Base-by-base conservation (phyloP, 352 stramenopile genomes). In the Phytophthora brassicae region DNA sequence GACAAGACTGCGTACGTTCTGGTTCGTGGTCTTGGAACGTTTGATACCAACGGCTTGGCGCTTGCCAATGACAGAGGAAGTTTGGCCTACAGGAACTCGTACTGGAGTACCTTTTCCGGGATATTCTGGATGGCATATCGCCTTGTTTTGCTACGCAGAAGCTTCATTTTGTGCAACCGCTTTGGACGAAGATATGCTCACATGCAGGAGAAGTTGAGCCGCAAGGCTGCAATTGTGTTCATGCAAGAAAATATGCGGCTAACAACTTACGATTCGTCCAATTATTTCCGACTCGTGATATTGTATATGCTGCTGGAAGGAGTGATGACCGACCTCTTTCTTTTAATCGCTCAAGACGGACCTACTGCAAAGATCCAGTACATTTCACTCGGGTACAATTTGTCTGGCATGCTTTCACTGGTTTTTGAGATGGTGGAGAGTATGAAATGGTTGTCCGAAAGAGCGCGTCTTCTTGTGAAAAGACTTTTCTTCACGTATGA, bases 341-440 rank as follows among this genome's bases (percentile, higher is more conserved):
- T 70, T 13, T 22, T 65, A 28, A 65, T 70, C 24, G 57, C 61
- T 13, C 53, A 70, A 44, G 47, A 60, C 6, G 55, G 55, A 12
- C 5, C 56, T 3, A 29, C 31, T 17, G 61, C 54, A 4, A 42
- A 55, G 17, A 24, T 57, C 19, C 61, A 69, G 42, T 65, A 56
- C 33, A 70, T 70, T 17, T 70, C 61, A 17, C 43, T 70, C 3
- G 48, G 47, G 1, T 70, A 70, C 43, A 70, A 70, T n/a, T 36
- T 70, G 12, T 36, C 61, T 17, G 48, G 47, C 0, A 17, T 69
- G 6, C 23, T 69, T 13, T 64, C 54, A 9, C 59, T 60, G 23
- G 13, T 70, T 8, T 70, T 70, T 38, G 61, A 65, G 42, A 56
- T 70, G 7, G 12, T 70, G 14, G 61, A 70, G 29, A 52, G n/a